Percentiles rank a stretch among this genome's conserved stretches.
Evolutionary conservation across 139 green algal genomes (phyloP).

Genomic region (Chlorokybus atmophyticus): DNA sequence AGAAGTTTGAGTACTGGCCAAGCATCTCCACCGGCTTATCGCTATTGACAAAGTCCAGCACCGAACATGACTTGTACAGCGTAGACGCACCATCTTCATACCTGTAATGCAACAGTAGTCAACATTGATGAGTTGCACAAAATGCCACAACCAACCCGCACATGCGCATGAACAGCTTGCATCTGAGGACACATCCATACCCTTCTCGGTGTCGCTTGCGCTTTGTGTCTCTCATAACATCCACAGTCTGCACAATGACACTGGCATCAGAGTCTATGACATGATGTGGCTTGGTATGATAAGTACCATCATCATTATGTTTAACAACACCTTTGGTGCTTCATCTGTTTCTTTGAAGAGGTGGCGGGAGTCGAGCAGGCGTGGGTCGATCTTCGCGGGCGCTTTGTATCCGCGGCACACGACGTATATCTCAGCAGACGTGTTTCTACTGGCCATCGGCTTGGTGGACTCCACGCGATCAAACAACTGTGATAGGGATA

Average conservation of each 20-base stretch:
- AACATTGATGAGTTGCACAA: no score
- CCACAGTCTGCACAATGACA: constrained; percentile 4
- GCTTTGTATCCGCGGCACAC: constrained; percentile 93
- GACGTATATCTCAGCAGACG: constrained; percentile 64
- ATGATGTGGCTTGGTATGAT: no score
- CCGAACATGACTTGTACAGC: constrained; percentile 35
- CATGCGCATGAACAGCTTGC: no score
- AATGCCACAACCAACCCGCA: no score
- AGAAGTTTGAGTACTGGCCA: constrained; percentile 47
- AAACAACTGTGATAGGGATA: no score
- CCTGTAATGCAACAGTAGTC: no score
- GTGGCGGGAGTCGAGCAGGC: constrained; percentile 77
- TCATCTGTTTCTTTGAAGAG: constrained; percentile 38
- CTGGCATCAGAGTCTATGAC: no score
- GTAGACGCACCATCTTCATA: constrained; percentile 86
- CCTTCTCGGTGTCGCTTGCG: constrained; percentile 59
- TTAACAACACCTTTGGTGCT: constrained; percentile 25
- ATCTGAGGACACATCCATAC: no score
- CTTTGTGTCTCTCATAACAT: constrained; percentile 39
- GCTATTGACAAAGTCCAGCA: constrained; percentile 57
- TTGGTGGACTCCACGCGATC: constrained; percentile 90
- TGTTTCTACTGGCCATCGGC: constrained; percentile 70
- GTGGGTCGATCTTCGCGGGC: constrained; percentile 88
- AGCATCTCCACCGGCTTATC: constrained; percentile 79
- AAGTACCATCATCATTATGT: no score